Conservation (phyloP, 2,329 filamentous ascomycete species). For the Pezicula neosporulosa region DNA sequence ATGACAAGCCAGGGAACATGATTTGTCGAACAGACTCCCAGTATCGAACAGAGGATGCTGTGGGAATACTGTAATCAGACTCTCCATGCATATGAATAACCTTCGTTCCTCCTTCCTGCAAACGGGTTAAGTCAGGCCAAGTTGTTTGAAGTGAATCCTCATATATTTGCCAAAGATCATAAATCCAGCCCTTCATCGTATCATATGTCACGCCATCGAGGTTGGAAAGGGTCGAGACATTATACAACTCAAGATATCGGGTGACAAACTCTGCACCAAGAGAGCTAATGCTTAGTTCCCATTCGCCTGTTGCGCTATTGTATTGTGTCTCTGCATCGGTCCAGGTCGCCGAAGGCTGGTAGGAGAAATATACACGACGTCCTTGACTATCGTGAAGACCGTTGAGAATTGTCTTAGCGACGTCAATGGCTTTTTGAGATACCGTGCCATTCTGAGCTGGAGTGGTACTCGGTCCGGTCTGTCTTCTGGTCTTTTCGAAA, state of each 20-base stretch:
- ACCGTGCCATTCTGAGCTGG: slow-evolving; percentile 21
- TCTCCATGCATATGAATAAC: slow-evolving; percentile 55
- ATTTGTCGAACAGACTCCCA: slow-evolving; percentile 45
- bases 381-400: slow-evolving; percentile 30
- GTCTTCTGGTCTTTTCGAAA: neutral
- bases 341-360: slow-evolving; percentile 25
- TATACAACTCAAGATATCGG: slow-evolving; percentile 32
- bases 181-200: slow-evolving; percentile 49
- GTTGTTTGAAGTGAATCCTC: slow-evolving; percentile 48
- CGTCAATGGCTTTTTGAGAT: slow-evolving; percentile 24
- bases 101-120: slow-evolving; percentile 47
- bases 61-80: slow-evolving; percentile 46
- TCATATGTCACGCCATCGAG: slow-evolving; percentile 49
- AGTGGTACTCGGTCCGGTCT: neutral
- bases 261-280: slow-evolving; percentile 33
- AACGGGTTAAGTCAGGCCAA: slow-evolving; percentile 45
- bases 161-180: slow-evolving; percentile 42
- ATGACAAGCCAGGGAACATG: slow-evolving; percentile 39
- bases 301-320: slow-evolving; percentile 27
- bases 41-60: slow-evolving; percentile 50
- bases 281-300: slow-evolving; percentile 29
- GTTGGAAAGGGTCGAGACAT: slow-evolving; percentile 35
- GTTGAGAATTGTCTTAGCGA: slow-evolving; percentile 30
- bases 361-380: slow-evolving; percentile 31
- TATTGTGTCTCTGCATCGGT: slow-evolving; percentile 27